These are phyloP conservation scores for Raddia guianensis DNA, from an alignment of 176 grass and related monocot genomes.

Conservation along the genomic window DNA sequence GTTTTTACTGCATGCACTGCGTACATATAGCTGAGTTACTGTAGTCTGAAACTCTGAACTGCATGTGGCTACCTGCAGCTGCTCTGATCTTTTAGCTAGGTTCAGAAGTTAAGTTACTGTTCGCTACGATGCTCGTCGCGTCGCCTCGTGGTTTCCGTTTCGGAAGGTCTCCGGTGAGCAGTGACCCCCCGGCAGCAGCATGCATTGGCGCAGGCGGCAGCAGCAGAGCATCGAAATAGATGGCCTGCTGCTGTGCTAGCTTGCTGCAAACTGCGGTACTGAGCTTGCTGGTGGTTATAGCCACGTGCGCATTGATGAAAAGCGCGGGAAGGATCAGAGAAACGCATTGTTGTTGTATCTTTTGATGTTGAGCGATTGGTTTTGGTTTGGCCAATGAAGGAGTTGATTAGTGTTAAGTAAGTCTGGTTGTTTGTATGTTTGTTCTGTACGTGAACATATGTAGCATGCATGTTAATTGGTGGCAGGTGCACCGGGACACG, in stretches of 20 bases:
- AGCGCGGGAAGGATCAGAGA: no score
- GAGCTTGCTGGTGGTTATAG: neutral
- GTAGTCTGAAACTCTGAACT: no score
- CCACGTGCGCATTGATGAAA: neutral
- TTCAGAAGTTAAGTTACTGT: neutral
- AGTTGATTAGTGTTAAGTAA: no score
- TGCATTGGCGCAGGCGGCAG: neutral
- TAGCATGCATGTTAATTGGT: neutral
- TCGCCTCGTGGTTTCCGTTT: neutral
- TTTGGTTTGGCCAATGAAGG: no score
- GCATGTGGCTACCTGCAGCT: neutral
- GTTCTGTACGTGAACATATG: no score
- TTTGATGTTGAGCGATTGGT: no score
- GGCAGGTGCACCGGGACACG: conserved; percentile 58
- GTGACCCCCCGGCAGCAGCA: neutral
- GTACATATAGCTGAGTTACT: neutral
- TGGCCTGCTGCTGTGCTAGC: neutral
- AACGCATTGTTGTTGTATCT: no score
- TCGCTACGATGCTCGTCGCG: no score
- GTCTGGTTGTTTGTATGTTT: no score
- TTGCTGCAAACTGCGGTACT: neutral
- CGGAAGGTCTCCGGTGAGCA: neutral
- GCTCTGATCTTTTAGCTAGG: neutral
- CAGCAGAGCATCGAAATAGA: neutral
- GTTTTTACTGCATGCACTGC: neutral